phyloP scores from a whole-genome alignment of 805 yeast genomes.

The Sugiyamaella boreocaroliniensis region DNA sequence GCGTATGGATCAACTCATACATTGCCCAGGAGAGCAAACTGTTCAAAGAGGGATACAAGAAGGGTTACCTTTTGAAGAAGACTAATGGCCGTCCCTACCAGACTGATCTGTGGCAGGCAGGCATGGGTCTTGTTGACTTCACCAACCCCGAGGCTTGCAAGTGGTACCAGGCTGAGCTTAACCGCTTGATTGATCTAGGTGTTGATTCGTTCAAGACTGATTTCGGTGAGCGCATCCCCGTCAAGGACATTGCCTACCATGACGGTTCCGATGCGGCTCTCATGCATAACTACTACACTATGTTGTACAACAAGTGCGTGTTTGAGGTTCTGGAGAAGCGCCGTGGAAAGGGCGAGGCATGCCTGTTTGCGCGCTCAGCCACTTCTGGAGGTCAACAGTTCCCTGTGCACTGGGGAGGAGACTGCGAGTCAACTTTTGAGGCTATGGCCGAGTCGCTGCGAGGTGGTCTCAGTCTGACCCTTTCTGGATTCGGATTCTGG shows the following conservation, averaged over 20 bases:
- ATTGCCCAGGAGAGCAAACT: slow-evolving; percentile 34
- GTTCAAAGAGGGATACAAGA: slow-evolving; percentile 30
- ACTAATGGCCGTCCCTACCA: slow-evolving; percentile 32
- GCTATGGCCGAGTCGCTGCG: slow-evolving; percentile 37
- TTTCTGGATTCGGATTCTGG: slow-evolving; percentile 36
- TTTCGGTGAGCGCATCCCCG: slow-evolving; percentile 37
- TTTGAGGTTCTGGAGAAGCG: slow-evolving; percentile 32
- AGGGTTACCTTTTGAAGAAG: slow-evolving; percentile 31
- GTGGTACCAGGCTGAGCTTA: slow-evolving; percentile 31
- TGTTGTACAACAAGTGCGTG: slow-evolving; percentile 32
- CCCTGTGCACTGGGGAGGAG: slow-evolving; percentile 40
- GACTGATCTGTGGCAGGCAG: slow-evolving; percentile 37
- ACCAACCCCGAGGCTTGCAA: slow-evolving; percentile 34
- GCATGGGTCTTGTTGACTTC: slow-evolving; percentile 37
- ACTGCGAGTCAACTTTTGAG: slow-evolving; percentile 34
- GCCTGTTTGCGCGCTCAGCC: slow-evolving; percentile 35
- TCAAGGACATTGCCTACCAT: slow-evolving; percentile 28
- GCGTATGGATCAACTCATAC: slow-evolving; percentile 37
- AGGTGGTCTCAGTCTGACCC: slow-evolving; percentile 33
- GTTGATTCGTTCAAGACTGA: slow-evolving; percentile 37
- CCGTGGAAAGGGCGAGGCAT: slow-evolving; percentile 31
- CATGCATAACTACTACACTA: slow-evolving; percentile 36
- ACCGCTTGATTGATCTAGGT: slow-evolving; percentile 30
- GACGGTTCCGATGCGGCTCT: slow-evolving; percentile 31
- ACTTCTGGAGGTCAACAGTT: slow-evolving; percentile 36